Evolutionary conservation across 225 moss, liverwort and hornwort genomes (phyloP).

Genomic region (Bryoerythrophyllum caledonicum): DNA sequence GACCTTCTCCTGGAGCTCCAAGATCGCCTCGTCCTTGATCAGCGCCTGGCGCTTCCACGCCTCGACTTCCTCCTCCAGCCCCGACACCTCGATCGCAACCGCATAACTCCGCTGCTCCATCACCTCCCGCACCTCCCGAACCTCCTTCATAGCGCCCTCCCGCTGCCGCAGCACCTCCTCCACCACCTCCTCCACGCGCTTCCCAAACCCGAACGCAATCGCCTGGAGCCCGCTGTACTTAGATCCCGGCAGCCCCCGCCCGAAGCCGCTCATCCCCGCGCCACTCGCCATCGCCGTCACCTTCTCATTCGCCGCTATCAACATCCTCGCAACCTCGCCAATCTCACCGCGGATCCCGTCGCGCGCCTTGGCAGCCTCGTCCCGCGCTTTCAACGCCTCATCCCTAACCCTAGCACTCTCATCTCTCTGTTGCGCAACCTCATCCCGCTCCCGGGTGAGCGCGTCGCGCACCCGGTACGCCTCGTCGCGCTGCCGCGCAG

Average conservation of each 20-base stretch:
- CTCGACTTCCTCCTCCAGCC: conserved; percentile 60
- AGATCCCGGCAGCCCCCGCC: conserved; percentile 53
- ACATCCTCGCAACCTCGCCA: conserved; percentile 56
- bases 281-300: conserved; percentile 56
- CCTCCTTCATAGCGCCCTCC: conserved; percentile 52
- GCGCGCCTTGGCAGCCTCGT: conserved; percentile 38
- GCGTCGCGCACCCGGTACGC: conserved; percentile 43
- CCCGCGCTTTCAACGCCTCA: conserved; percentile 43
- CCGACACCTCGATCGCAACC: conserved; percentile 74
- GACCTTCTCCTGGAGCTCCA: conserved; percentile 58
- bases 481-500: conserved; percentile 66
- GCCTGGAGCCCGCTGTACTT: conserved; percentile 64
- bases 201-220: conserved; percentile 71
- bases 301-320: conserved; percentile 66
- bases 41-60: conserved; percentile 49
- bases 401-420: conserved; percentile 48
- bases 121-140: conserved; percentile 46
- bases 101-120: conserved; percentile 72
- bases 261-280: conserved; percentile 44
- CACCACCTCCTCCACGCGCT: conserved; percentile 73
- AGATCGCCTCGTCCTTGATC: conserved; percentile 41
- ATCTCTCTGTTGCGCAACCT: conserved; percentile 33
- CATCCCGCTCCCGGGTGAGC: background rate
- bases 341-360: conserved; percentile 60
- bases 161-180: conserved; percentile 69